Evolutionary conservation across 495 filamentous ascomycete genomes (phyloP).

Genomic region (Aspergillus sclerotiicarbonarius): DNA sequence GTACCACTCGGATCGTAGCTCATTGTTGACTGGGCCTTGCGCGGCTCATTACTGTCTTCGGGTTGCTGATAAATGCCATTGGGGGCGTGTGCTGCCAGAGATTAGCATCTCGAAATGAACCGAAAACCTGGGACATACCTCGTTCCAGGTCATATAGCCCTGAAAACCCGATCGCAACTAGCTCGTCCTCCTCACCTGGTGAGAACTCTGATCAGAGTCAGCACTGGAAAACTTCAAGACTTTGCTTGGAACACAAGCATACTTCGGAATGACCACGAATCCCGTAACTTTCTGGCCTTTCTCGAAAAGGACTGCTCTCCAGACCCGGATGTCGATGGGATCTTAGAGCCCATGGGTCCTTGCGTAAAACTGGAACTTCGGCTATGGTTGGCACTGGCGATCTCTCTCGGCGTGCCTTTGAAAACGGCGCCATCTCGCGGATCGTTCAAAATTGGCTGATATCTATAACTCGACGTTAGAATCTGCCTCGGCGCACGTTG

Average conservation of each 20-base stretch:
- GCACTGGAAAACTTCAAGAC: neutral
- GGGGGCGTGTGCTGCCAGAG: constrained; percentile 26
- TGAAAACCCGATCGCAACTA: constrained; percentile 32
- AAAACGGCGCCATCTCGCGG: constrained; percentile 21
- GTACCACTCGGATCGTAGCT: constrained; percentile 23
- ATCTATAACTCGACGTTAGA: constrained; percentile 17
- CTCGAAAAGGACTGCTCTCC: constrained; percentile 18
- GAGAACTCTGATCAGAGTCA: constrained; percentile 22
- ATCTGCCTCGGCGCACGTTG: neutral
- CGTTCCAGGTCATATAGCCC: constrained; percentile 31
- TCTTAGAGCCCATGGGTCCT: constrained; percentile 15
- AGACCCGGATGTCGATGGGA: constrained; percentile 2
- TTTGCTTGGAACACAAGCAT: neutral
- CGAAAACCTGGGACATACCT: constrained; percentile 11
- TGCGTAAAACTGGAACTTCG: constrained; percentile 23
- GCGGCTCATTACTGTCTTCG: constrained; percentile 8
- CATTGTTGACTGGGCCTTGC: constrained; percentile 9
- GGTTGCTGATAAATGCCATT: constrained; percentile 26
- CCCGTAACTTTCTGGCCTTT: constrained; percentile 24
- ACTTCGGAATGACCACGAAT: constrained; percentile 31
- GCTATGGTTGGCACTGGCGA: constrained; percentile 13
- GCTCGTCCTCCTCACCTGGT: constrained; percentile 31
- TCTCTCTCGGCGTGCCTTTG: constrained; percentile 20
- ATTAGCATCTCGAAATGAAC: neutral
- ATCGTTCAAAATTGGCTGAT: constrained; percentile 24